Percentiles rank a stretch among this genome's conserved stretches.
Conservation (phyloP, 768 basidiomycete species). For the Collybiopsis confluens region DNA sequence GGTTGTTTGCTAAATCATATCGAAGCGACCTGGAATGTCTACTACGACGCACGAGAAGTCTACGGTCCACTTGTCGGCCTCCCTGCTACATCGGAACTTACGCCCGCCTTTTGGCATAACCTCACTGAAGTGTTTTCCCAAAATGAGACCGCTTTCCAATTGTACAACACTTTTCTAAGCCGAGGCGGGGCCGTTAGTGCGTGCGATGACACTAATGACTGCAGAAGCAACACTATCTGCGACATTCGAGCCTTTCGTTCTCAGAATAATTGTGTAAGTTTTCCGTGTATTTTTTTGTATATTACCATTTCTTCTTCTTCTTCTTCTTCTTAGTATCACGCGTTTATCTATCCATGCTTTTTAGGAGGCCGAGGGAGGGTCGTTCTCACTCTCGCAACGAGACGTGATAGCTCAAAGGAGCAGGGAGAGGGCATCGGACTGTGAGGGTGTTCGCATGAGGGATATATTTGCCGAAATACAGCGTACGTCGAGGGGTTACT, state of each 20-base stretch:
- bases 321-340: no score
- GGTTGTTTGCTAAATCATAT: constrained; percentile 1
- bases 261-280: constrained; percentile 39
- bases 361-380: background rate
- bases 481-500: background rate
- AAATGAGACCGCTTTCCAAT: constrained; percentile 26
- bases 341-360: background rate
- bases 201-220: constrained; percentile 31
- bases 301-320: no score
- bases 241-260: constrained; percentile 37
- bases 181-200: constrained; percentile 29
- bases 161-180: constrained; percentile 36
- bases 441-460: constrained; percentile 1
- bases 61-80: constrained; percentile 28
- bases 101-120: constrained; percentile 36
- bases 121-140: constrained; percentile 28
- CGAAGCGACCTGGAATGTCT: constrained; percentile 27
- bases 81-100: constrained; percentile 19
- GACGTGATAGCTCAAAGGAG: background rate
- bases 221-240: constrained; percentile 39
- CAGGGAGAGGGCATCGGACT: background rate
- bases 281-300: no score
- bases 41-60: constrained; percentile 31
- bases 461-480: constrained; percentile 1
- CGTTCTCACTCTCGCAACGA: background rate